Base-by-base conservation (phyloP, 495 filamentous ascomycete genomes). In the Aspergillus sclerotiicarbonarius region DNA sequence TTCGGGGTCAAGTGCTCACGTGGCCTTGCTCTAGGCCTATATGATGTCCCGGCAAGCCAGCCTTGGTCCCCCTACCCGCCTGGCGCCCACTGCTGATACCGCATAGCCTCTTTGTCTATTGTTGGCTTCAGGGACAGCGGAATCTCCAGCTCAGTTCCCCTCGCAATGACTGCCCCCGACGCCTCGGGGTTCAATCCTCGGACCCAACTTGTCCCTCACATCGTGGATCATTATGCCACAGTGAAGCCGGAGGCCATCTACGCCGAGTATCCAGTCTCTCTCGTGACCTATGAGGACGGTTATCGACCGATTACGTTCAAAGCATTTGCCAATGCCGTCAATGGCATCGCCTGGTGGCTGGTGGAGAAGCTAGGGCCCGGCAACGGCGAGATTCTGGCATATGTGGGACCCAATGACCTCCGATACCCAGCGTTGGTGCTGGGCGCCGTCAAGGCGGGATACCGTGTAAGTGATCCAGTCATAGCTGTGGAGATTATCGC, bases 371-470 rank as follows among this genome's bases (percentile, higher is more conserved):
- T 82, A 12, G 77, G 76, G 0, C 54, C 45, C 7, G 65, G 67
- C 18, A 51, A 51, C 13, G 31, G 45, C 9, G 44, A 56, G 18
- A 39, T 33, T 16, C 30, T 56, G 8, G 45, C 67, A 0, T 82
- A 80, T 49, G 58, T 76, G 19, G 80, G 77, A 18, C 65, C 74
- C 12, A 69, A 74, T 54, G 74, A 83, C 51, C 19, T 80, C 3
- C 64, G 76, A 19, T 73, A 78, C 48, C 59, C 61, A 12, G 65
- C 71, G 8, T 39, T 78, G 3, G 47, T 76, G 0, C 50, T 80
- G 7, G 79, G 71, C 1, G 71, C 77, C 8, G 50, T 80, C 13
- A 82, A 82, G 56, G 67, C 67, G 16, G 79, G 77, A 8, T 78
- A 81, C 60, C 76, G 71, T 51, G 72, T 77, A 62, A 25, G 25